Evolutionary conservation across 371 early-diverging fungal genomes (phyloP), one percentile per base, ranked within the genome.

Genomic region (Zopfochytrium polystomum): DNA sequence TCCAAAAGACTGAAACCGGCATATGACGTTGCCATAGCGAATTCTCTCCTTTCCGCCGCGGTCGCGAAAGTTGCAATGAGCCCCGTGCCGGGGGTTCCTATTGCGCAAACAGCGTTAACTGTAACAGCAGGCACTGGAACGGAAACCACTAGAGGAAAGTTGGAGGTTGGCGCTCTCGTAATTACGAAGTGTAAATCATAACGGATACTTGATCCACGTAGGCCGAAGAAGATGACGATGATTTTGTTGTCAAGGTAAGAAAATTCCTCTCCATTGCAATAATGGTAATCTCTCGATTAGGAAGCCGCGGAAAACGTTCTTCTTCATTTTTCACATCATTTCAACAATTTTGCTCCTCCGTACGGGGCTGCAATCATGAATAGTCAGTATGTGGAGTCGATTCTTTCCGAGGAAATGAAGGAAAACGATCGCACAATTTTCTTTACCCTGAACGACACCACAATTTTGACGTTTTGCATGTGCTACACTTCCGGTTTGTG

Each of bases 381-480:
- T 47, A 67, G 68, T 52, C 70, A 67, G 34, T 53, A 69, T 42
- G 11, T 61, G 23, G 74, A 77, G 32, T 57, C 68, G 3, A 44
- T 55, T 4, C 52, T 71, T 29, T 13, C n/a, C 15, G 73, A 73
- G 65, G 64, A 83, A 55, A 59, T 29, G 25, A 52, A 43, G 6
- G 71, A 77, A 2, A 63, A 67, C 30, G 74, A 75, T 5, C 71
- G 78, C 31, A 78, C 74, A 38, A 77, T 85, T 34, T 85, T 80
- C 52, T 84, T 88, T 60, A 66, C 85, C 2, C 76, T 76, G 59
- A 84, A 86, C 53, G 82, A 85, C 49, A 79, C 77, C 0, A 75
- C 84, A 0, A 70, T 88, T 27, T 60, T 87, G 34, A 83, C 38
- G 7, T 38, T 38, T 18, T 11, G 38, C n/a, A n/a, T n/a, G n/a